Evolutionary conservation across 495 filamentous ascomycete species (phyloP).

Genomic region (Xylaria curta): DNA sequence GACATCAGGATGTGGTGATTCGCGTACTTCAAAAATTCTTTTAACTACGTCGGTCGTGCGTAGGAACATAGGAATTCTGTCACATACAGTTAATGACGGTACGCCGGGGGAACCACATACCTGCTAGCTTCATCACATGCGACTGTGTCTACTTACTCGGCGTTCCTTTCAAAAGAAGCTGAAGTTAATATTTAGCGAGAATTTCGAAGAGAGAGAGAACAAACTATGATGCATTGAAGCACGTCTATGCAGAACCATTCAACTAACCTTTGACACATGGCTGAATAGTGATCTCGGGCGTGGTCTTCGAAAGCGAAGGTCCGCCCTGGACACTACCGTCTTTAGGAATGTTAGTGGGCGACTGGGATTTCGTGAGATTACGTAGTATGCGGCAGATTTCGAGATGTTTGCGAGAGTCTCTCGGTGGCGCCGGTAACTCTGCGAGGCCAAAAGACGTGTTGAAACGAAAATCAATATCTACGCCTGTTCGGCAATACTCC

Average conservation of each 20-base stretch:
- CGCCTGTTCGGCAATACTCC: conserved; percentile 10
- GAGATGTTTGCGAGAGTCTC: conserved; percentile 10
- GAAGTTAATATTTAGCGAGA: background rate
- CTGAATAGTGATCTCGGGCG: background rate
- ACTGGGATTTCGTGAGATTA: conserved; percentile 7
- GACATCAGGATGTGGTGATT: conserved; percentile 11
- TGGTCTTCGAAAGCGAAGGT: conserved; percentile 8
- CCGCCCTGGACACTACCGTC: background rate
- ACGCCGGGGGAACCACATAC: background rate
- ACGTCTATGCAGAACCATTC: background rate
- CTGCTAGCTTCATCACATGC: background rate
- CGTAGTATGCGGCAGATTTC: conserved; percentile 9
- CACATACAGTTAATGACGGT: background rate
- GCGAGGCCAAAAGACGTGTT: conserved; percentile 5
- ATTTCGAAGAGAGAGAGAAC: background rate
- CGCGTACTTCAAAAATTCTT: conserved; percentile 9
- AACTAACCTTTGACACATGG: conserved; percentile 12
- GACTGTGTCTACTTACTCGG: conserved; percentile 3
- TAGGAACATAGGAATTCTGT: conserved; percentile 8
- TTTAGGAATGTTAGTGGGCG: background rate
- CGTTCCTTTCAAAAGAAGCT: conserved; percentile 13
- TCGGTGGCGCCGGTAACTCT: background rate
- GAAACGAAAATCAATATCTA: conserved; percentile 10
- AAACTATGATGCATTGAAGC: background rate
- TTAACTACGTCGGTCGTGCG: background rate